Percentiles rank a stretch among this genome's conserved stretches.
Evolutionary conservation across 495 filamentous ascomycete genomes (phyloP).

Genomic region (Rhypophila decipiens): DNA sequence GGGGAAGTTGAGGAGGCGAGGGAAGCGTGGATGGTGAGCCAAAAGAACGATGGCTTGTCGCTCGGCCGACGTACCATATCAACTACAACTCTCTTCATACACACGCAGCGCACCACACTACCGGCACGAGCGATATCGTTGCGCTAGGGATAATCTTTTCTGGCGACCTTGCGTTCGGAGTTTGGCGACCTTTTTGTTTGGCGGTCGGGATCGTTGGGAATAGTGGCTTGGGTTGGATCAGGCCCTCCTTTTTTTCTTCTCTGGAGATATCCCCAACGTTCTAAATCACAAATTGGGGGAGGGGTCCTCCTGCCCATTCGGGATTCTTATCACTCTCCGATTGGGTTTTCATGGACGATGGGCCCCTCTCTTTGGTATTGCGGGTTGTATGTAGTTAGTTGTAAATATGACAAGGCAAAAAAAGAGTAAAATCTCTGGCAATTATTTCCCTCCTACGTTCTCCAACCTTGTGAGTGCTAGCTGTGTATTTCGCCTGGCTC

Average conservation of each 20-base stretch:
- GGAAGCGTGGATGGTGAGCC: slow-evolving; percentile 1
- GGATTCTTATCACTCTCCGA: too few species aligned
- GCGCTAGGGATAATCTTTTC: too few species aligned
- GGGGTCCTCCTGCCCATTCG: too few species aligned
- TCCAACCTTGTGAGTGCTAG: not conserved
- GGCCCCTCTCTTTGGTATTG: not conserved
- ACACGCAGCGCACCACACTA: not conserved
- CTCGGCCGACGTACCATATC: slow-evolving; percentile 6
- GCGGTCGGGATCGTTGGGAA: too few species aligned
- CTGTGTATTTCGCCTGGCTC: not conserved
- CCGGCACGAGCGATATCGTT: not conserved
- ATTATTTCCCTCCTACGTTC: not conserved
- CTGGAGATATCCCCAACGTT: too few species aligned
- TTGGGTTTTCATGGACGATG: too few species aligned
- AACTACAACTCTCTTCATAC: slow-evolving; percentile 3
- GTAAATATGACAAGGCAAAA: slow-evolving; percentile 20
- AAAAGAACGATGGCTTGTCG: slow-evolving; percentile 10
- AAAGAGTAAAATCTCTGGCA: slow-evolving; percentile 23
- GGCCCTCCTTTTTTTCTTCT: too few species aligned
- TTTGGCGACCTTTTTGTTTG: too few species aligned
- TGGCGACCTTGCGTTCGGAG: too few species aligned
- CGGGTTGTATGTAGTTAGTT: slow-evolving; percentile 18
- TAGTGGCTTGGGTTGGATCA: too few species aligned
- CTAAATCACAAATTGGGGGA: too few species aligned
- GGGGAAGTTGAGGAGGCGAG: slow-evolving; percentile 6